phyloP scores from a whole-genome alignment of 805 yeast species.

The Metschnikowia matae region DNA sequence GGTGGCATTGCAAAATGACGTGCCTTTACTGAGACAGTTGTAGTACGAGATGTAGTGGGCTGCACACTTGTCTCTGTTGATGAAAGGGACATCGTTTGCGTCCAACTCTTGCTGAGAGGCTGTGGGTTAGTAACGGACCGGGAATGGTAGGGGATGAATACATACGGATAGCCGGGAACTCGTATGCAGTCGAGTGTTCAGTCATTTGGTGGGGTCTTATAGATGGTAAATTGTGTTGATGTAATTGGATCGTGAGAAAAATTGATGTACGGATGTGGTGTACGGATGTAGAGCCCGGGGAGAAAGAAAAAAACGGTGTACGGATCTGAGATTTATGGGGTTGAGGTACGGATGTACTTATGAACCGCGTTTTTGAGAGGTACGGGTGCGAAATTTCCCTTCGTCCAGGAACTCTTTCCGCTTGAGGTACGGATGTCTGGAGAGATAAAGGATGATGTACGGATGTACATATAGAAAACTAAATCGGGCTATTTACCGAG shows the following conservation, averaged over 20 bases:
- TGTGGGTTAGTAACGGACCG: conserved; percentile 8
- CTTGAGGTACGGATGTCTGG: neutral
- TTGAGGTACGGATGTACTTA: neutral
- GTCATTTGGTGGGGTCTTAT: conserved; percentile 9
- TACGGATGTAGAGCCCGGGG: neutral
- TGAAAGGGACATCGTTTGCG: conserved; percentile 38
- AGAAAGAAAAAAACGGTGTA: neutral
- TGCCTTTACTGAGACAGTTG: conserved; percentile 42
- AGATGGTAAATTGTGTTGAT: neutral
- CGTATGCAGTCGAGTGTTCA: conserved; percentile 19
- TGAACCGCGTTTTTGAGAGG: no score
- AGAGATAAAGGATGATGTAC: neutral
- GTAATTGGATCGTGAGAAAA: conserved; percentile 5
- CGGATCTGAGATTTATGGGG: conserved; percentile 1
- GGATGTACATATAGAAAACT: neutral
- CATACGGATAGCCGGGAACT: conserved; percentile 43
- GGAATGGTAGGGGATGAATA: conserved; percentile 4
- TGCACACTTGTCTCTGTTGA: conserved; percentile 44
- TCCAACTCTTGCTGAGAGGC: conserved; percentile 34
- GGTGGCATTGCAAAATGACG: conserved; percentile 35
- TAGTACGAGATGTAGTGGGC: conserved; percentile 40
- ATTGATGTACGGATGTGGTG: conserved; percentile 4
- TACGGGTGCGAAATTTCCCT: no score
- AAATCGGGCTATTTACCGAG: neutral
- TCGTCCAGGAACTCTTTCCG: no score